Evolutionary conservation across 331 rosid species (phyloP).

Genomic region (Dryas integrifolia): DNA sequence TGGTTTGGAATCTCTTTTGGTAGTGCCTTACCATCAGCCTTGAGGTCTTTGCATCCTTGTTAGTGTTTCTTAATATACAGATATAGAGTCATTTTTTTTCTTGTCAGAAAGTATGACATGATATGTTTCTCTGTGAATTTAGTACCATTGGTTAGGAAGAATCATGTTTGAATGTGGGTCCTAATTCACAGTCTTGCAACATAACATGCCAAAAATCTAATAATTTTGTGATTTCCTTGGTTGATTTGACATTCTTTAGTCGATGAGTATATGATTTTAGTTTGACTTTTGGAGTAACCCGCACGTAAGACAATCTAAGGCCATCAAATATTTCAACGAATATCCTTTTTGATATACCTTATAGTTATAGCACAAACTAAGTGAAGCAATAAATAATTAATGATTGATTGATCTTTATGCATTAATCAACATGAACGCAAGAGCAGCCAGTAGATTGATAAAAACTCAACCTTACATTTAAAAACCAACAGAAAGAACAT

Average conservation of each 20-base stretch:
- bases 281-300: neutral
- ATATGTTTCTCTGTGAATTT: neutral
- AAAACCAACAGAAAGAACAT: neutral
- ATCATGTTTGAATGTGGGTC: neutral
- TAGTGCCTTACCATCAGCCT: neutral
- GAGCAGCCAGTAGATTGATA: neutral
- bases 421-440: neutral
- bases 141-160: neutral
- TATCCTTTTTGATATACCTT: neutral
- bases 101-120: neutral
- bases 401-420: neutral
- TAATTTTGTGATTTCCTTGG: neutral
- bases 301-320: neutral
- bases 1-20: neutral
- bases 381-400: neutral
- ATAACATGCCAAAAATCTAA: conserved; percentile 3
- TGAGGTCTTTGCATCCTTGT: neutral
- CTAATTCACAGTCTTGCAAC: neutral
- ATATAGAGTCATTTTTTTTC: neutral
- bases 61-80: neutral
- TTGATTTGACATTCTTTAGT: neutral
- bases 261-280: neutral
- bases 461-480: neutral
- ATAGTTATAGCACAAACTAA: neutral
- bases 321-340: conserved; percentile 8